phyloP scores from a whole-genome alignment of 108 stramenopile genomes.

The Schizochytrium sp. region DNA sequence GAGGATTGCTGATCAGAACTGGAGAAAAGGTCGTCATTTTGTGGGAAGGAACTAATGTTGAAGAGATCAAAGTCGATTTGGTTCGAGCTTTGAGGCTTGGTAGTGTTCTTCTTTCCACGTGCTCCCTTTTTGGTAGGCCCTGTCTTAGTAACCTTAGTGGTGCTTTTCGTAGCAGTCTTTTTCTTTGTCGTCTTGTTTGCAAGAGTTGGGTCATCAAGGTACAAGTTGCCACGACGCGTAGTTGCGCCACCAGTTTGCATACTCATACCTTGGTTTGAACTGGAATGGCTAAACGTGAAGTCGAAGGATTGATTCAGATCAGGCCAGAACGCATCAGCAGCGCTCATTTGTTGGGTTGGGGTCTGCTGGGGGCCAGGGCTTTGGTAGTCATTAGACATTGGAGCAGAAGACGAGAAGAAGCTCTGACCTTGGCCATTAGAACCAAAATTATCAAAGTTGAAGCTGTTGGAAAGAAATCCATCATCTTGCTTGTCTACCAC shows the following conservation, averaged over 20 bases:
- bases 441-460: not conserved
- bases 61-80: slow-evolving; percentile 41
- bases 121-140: not conserved
- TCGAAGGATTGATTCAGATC: not conserved
- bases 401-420: not conserved
- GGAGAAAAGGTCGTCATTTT: not conserved
- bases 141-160: not conserved
- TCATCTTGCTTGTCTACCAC: slow-evolving; percentile 23
- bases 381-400: not conserved
- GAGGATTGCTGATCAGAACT: not conserved
- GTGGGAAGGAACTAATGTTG: not conserved
- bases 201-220: not conserved
- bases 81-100: not conserved
- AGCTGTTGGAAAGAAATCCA: not conserved
- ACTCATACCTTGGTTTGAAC: not conserved
- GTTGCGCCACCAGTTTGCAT: slow-evolving; percentile 36
- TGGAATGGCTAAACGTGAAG: not conserved
- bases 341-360: slow-evolving; percentile 50
- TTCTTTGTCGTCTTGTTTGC: slow-evolving; percentile 10
- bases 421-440: not conserved
- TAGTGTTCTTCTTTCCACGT: not conserved
- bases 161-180: not conserved
- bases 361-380: not conserved
- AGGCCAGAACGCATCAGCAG: slow-evolving; percentile 58
- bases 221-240: slow-evolving; percentile 3